A percentile compares a stretch with the other conserved stretches of the same genome.
Conservation (phyloP, 2,329 filamentous ascomycete species). For the Ceratocystis diversiconidia region DNA sequence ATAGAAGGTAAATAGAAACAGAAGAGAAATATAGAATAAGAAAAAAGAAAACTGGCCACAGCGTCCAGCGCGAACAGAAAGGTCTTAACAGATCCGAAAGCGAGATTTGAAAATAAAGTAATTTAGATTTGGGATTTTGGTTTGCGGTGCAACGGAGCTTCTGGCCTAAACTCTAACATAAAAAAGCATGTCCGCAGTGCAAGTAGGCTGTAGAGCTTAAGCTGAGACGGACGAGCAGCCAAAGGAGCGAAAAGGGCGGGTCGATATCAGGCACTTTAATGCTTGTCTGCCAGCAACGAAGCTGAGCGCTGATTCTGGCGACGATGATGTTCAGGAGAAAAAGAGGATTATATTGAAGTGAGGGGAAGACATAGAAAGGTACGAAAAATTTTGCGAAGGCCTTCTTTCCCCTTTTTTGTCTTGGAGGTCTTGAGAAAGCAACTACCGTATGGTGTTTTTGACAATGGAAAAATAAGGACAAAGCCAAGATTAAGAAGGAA, state of each 20-base stretch:
- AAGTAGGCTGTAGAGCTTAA: neutral
- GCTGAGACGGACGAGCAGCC: neutral
- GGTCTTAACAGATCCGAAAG: neutral
- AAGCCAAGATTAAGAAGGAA: no score
- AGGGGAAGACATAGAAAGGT: neutral
- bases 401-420: neutral
- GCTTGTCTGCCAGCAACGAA: no score
- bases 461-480: no score
- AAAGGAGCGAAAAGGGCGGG: neutral
- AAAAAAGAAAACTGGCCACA: neutral
- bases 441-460: no score
- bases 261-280: no score
- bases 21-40: neutral
- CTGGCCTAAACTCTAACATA: neutral
- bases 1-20: neutral
- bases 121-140: neutral
- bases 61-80: neutral
- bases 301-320: neutral
- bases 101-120: conserved; percentile 4
- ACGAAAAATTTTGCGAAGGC: neutral
- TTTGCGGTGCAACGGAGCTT: neutral
- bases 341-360: neutral
- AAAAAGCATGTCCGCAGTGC: neutral
- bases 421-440: neutral
- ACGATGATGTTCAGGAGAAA: neutral